Evolutionary conservation across 805 yeast genomes (phyloP).

Genomic region (Nakazawaea anatomiae): DNA sequence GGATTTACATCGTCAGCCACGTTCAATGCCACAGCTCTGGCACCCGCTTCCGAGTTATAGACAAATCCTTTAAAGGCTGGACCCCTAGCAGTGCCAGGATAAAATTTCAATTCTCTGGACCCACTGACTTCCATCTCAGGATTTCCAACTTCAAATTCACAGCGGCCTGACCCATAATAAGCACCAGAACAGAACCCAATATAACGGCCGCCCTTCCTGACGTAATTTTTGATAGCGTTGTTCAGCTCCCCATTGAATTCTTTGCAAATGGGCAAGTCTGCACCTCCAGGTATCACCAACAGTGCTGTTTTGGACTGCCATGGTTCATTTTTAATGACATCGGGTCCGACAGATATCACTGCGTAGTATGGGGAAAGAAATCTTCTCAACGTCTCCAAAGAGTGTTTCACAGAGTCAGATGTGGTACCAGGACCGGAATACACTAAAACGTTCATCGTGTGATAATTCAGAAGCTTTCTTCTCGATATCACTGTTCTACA

Average conservation of each 20-base stretch:
- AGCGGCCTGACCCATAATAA: constrained; percentile 67
- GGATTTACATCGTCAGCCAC: constrained; percentile 26
- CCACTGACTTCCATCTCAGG: constrained; percentile 77
- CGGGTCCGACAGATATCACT: constrained; percentile 63
- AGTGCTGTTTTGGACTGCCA: constrained; percentile 80
- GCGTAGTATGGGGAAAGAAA: constrained; percentile 86
- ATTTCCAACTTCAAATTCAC: constrained; percentile 81
- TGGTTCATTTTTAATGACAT: constrained; percentile 68
- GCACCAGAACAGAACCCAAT: constrained; percentile 97
- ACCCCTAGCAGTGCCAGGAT: constrained; percentile 81
- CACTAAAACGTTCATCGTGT: constrained; percentile 68
- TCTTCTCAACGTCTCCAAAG: constrained; percentile 67
- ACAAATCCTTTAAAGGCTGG: constrained; percentile 74
- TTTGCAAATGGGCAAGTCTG: constrained; percentile 81
- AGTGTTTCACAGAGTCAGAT: constrained; percentile 77
- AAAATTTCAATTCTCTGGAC: constrained; percentile 72
- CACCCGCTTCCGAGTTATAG: constrained; percentile 74
- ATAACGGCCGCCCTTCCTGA: constrained; percentile 72
- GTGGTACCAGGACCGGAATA: constrained; percentile 83
- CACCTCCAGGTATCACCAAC: constrained; percentile 93
- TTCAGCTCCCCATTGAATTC: constrained; percentile 70
- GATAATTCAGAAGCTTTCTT: background rate
- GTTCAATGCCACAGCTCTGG: constrained; percentile 48
- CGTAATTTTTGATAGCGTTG: constrained; percentile 51
- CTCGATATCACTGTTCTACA: background rate